phyloP scores from a whole-genome alignment of 352 stramenopile genomes.

The Pythium utonaiense region DNA sequence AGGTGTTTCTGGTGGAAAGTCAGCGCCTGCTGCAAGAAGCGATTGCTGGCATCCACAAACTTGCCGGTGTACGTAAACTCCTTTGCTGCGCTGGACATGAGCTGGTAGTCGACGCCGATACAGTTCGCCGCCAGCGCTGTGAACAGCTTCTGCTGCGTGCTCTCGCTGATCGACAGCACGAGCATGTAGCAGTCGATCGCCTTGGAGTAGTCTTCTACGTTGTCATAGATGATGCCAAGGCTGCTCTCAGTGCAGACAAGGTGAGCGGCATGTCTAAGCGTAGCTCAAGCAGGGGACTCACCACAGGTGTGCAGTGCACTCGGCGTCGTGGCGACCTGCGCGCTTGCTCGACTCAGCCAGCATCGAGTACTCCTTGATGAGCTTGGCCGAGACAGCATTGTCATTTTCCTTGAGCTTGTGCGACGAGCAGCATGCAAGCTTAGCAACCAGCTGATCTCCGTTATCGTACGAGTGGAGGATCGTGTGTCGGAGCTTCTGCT shows the following conservation, averaged over 20 bases:
- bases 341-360: slow-evolving; percentile 83
- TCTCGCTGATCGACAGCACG: slow-evolving; percentile 83
- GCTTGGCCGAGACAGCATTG: slow-evolving; percentile 59
- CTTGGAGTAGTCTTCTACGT: slow-evolving; percentile 77
- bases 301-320: slow-evolving; percentile 82
- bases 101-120: slow-evolving; percentile 88
- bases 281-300: slow-evolving; percentile 18
- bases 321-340: slow-evolving; percentile 72
- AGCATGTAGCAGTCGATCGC: slow-evolving; percentile 85
- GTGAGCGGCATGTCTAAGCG: too few relatives aligned
- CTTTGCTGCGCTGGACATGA: slow-evolving; percentile 53
- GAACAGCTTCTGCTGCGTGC: slow-evolving; percentile 73
- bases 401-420: slow-evolving; percentile 63
- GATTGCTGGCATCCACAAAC: slow-evolving; percentile 53
- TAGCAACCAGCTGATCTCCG: slow-evolving; percentile 35
- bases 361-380: slow-evolving; percentile 82
- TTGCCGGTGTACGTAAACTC: slow-evolving; percentile 73
- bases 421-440: slow-evolving; percentile 55
- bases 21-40: slow-evolving; percentile 44
- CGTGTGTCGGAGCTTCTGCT: slow-evolving; percentile 44
- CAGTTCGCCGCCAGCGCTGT: slow-evolving; percentile 80
- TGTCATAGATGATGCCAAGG: slow-evolving; percentile 86
- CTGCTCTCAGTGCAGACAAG: background rate
- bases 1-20: slow-evolving; percentile 78
- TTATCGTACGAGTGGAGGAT: slow-evolving; percentile 51